Conservation (phyloP, 257 asterid genomes). For the Agastache rugosa region DNA sequence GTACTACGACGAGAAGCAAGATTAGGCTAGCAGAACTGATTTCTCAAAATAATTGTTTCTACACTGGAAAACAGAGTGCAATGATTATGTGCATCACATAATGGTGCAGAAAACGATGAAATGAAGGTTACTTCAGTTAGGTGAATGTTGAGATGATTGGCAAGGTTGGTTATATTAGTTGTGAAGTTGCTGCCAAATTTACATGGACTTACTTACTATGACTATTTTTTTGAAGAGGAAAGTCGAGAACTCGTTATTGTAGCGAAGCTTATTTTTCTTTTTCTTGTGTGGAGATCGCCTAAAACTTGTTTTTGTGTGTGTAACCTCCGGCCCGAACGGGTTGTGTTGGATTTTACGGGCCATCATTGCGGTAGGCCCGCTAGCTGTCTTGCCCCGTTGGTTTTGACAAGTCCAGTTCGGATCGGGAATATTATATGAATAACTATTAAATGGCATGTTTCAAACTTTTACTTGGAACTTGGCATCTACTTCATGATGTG, state of each 20-base stretch:
- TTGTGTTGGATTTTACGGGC: no score
- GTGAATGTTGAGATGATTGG: not conserved
- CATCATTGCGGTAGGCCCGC: no score
- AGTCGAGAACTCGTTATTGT: not conserved
- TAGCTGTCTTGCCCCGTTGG: no score
- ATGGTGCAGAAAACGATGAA: not conserved
- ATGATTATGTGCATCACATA: not conserved
- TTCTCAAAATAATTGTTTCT: not conserved
- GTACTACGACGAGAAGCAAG: conserved; percentile 86
- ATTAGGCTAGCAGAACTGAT: conserved; percentile 53
- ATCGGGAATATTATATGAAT: no score
- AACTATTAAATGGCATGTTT: no score
- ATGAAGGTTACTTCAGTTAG: not conserved
- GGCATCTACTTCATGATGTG: no score
- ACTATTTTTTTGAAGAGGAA: no score
- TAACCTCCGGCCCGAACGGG: no score
- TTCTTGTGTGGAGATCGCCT: no score
- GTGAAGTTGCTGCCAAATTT: not conserved
- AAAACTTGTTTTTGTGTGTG: no score
- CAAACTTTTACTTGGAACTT: no score
- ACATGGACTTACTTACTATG: not conserved
- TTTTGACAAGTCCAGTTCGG: no score
- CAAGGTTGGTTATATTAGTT: not conserved
- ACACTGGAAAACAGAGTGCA: conserved; percentile 1
- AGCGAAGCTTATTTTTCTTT: not conserved